These are phyloP conservation scores for Eucalyptus viminalis DNA, from an alignment of 345 rosid genomes.

Conservation along the genomic window DNA sequence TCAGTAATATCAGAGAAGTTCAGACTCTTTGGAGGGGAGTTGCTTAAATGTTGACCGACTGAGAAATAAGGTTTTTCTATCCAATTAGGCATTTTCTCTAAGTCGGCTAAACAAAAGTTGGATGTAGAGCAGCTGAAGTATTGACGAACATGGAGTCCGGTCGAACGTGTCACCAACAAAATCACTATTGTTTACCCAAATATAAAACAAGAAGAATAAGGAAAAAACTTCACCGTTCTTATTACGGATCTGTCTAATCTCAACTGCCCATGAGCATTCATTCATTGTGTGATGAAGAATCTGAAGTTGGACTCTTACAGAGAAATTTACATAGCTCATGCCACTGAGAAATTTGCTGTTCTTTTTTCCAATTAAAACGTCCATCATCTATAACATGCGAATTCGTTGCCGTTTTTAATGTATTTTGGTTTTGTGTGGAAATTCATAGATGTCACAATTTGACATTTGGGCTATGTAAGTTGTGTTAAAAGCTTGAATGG, in stretches of 20 bases:
- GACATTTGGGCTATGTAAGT: neutral
- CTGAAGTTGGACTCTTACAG: neutral
- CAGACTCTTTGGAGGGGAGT: neutral
- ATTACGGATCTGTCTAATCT: neutral
- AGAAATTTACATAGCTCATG: neutral
- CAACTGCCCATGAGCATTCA: neutral
- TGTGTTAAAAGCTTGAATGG: neutral
- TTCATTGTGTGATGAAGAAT: neutral
- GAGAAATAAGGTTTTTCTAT: neutral
- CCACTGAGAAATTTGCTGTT: neutral
- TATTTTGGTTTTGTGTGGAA: neutral
- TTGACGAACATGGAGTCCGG: neutral
- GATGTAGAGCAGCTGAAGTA: neutral
- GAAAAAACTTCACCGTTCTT: neutral
- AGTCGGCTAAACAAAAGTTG: neutral
- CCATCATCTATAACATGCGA: neutral
- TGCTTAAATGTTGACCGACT: neutral
- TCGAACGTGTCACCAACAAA: neutral
- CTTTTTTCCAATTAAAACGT: neutral
- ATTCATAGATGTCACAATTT: neutral
- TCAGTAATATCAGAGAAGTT: neutral
- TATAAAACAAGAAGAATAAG: neutral
- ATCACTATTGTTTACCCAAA: neutral
- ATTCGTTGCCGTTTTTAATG: neutral
- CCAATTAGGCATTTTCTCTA: neutral